Percentiles rank a stretch among this genome's conserved stretches.
Evolutionary conservation across 2,329 filamentous ascomycete species (phyloP).

Genomic region (Alternaria sp.): DNA sequence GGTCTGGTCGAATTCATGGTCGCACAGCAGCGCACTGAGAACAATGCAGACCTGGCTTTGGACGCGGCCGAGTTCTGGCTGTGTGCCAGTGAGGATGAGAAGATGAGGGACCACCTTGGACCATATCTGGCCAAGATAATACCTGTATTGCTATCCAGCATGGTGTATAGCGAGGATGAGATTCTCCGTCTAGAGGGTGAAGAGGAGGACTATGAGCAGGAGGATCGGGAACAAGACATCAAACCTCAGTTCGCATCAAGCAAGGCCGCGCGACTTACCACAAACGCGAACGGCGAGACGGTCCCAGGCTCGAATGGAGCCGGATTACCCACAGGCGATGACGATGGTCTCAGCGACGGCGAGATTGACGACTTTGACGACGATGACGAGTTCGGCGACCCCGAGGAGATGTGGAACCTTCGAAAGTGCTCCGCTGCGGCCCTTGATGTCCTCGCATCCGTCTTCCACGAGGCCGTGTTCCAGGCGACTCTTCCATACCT

Average conservation of each 20-base stretch:
- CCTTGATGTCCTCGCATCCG: slow-evolving; percentile 88
- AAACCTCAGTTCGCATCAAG: slow-evolving; percentile 87
- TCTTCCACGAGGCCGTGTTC: slow-evolving; percentile 89
- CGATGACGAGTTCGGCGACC: slow-evolving; percentile 74
- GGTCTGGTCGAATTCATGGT: slow-evolving; percentile 94
- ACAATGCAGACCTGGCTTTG: slow-evolving; percentile 87
- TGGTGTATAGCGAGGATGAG: slow-evolving; percentile 96
- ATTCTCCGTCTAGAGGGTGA: slow-evolving; percentile 83
- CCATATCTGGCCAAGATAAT: slow-evolving; percentile 86
- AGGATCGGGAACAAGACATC: slow-evolving; percentile 89
- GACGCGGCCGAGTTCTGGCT: slow-evolving; percentile 99
- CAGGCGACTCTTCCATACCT: slow-evolving; percentile 91
- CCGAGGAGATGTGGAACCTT: slow-evolving; percentile 92
- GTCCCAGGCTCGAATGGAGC: slow-evolving; percentile 50
- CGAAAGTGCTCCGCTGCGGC: slow-evolving; percentile 97
- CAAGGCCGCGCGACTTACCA: slow-evolving; percentile 65
- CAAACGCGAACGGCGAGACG: slow-evolving; percentile 54
- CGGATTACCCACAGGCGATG: slow-evolving; percentile 53
- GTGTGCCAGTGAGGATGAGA: slow-evolving; percentile 85
- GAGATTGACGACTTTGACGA: slow-evolving; percentile 79
- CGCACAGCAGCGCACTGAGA: slow-evolving; percentile 78
- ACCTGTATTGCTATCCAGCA: slow-evolving; percentile 87
- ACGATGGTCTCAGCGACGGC: slow-evolving; percentile 84
- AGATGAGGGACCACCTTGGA: slow-evolving; percentile 75
- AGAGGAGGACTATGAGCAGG: slow-evolving; percentile 82